A percentile compares a stretch with the other conserved stretches of the same genome.
These are phyloP conservation scores for Monosporozyma aquatica DNA, from an alignment of 805 yeast species.

Conservation along the genomic window DNA sequence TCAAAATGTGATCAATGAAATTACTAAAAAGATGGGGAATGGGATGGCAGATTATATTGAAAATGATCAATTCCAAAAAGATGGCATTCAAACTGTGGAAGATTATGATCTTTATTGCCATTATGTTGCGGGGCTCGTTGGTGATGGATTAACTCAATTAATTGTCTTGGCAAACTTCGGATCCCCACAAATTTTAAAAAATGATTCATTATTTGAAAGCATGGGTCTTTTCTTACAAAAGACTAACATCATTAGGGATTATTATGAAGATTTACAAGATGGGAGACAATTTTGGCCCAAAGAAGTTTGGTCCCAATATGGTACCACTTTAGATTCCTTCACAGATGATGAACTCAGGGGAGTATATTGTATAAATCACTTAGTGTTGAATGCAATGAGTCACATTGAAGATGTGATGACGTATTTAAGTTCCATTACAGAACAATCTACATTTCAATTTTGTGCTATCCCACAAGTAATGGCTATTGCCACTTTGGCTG, in stretches of 20 bases:
- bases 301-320: constrained; percentile 83
- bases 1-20: constrained; percentile 68
- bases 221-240: constrained; percentile 96
- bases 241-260: constrained; percentile 93
- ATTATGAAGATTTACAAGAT: constrained; percentile 81
- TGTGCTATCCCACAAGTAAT: constrained; percentile 98
- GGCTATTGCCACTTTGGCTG: constrained; percentile 92
- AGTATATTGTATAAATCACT: constrained; percentile 66
- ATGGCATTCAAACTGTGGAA: constrained; percentile 63
- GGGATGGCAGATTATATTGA: constrained; percentile 94
- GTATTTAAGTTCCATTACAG: constrained; percentile 67
- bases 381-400: constrained; percentile 66
- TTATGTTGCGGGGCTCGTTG: constrained; percentile 96
- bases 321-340: constrained; percentile 53
- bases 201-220: constrained; percentile 56
- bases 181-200: constrained; percentile 38
- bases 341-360: constrained; percentile 44
- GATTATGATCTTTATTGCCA: constrained; percentile 92
- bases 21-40: constrained; percentile 82
- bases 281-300: constrained; percentile 95
- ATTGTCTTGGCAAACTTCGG: constrained; percentile 70
- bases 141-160: constrained; percentile 86
- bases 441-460: constrained; percentile 77
- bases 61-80: constrained; percentile 58
- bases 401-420: constrained; percentile 72